These are phyloP conservation scores for Leucogyrophana mollusca DNA, from an alignment of 768 basidiomycete species.

Conservation along the genomic window DNA sequence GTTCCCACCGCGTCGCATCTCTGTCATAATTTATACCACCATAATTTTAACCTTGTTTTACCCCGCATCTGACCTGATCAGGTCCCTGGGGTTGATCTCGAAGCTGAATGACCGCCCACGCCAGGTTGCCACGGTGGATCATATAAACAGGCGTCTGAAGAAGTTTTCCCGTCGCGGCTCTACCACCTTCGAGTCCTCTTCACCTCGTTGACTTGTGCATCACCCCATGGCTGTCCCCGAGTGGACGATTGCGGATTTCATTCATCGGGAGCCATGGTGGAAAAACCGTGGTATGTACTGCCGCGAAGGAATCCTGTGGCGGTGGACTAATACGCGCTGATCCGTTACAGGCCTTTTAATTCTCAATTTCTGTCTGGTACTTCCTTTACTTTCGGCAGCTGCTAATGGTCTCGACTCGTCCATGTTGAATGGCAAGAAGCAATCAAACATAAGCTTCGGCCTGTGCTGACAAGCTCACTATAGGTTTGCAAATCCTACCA, in stretches of 20 bases:
- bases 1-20: conserved; percentile 6
- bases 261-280: conserved; percentile 63
- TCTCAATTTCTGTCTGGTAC: conserved; percentile 55
- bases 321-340: background rate
- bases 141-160: background rate
- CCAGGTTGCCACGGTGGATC: background rate
- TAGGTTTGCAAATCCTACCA: conserved; percentile 67
- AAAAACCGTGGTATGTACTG: conserved; percentile 49
- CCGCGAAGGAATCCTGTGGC: background rate
- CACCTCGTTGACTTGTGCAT: background rate
- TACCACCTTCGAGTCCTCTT: background rate
- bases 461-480: conserved; percentile 24
- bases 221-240: conserved; percentile 36
- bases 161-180: background rate
- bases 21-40: conserved; percentile 3
- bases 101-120: background rate
- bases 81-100: background rate
- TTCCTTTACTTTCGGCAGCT: conserved; percentile 64
- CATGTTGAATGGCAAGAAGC: conserved; percentile 49
- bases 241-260: conserved; percentile 58
- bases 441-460: background rate
- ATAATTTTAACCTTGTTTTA: conserved; percentile 3
- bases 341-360: conserved; percentile 47
- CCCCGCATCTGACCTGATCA: background rate
- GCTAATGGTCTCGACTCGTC: conserved; percentile 71